These are phyloP conservation scores for Euptelea pleiosperma DNA, from an alignment of 164 flowering plant genomes.

Conservation along the genomic window DNA sequence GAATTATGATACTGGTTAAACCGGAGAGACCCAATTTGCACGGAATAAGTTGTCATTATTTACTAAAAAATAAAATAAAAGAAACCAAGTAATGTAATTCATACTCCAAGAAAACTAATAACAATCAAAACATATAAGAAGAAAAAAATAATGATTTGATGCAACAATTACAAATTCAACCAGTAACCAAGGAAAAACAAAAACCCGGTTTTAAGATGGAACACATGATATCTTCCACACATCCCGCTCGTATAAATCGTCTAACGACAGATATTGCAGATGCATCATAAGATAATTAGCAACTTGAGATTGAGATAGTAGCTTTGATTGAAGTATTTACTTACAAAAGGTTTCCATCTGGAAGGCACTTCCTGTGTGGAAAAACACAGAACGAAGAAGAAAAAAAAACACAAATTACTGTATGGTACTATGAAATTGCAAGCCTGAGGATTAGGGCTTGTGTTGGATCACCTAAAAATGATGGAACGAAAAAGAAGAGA, in stretches of 20 bases:
- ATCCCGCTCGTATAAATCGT: no score
- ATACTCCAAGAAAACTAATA: no score
- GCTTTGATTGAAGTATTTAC: slow-evolving; percentile 18
- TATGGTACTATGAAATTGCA: background rate
- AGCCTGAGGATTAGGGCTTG: background rate
- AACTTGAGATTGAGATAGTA: background rate
- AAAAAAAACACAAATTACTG: background rate
- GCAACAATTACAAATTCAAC: no score
- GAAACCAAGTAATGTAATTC: no score
- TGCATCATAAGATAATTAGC: background rate
- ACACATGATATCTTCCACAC: background rate
- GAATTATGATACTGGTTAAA: no score
- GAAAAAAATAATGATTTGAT: no score
- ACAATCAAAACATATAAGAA: no score
- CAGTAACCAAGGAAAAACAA: background rate
- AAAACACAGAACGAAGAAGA: background rate
- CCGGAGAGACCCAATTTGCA: no score
- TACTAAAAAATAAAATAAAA: no score
- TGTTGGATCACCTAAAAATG: background rate
- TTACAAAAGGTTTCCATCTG: slow-evolving; percentile 88
- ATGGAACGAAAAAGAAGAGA: background rate
- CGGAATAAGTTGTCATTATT: no score
- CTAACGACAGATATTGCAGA: background rate
- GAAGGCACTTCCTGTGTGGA: slow-evolving; percentile 56
- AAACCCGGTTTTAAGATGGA: background rate